A percentile compares a stretch with the other conserved stretches of the same genome.
Conservation (phyloP, 306 rosid species). For the Rosa rugosa region DNA sequence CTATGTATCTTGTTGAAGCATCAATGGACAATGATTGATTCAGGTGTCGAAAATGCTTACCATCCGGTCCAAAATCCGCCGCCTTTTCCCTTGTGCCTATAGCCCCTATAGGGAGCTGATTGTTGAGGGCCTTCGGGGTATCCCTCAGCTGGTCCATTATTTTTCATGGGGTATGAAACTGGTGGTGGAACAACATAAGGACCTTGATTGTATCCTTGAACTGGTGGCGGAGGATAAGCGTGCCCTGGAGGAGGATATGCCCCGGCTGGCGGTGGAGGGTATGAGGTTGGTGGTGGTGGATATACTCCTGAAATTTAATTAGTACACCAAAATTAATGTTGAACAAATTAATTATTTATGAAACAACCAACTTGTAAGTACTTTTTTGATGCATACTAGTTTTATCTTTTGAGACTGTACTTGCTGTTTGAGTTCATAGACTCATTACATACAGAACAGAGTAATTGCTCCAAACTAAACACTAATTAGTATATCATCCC, state of each 20-base stretch:
- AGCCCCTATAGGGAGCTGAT: background rate
- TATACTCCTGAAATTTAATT: conserved; percentile 9
- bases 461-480: background rate
- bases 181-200: conserved; percentile 25
- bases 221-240: background rate
- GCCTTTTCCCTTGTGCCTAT: background rate
- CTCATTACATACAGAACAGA: background rate
- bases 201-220: conserved; percentile 19
- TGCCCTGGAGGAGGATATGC: conserved; percentile 1
- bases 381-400: background rate
- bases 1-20: background rate
- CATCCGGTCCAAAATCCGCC: conserved; percentile 22
- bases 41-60: background rate
- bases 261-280: conserved; percentile 17
- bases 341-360: background rate
- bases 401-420: background rate
- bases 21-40: background rate
- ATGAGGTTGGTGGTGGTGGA: conserved; percentile 20
- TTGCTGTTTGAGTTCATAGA: background rate
- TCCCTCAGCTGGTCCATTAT: conserved; percentile 1
- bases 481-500: background rate
- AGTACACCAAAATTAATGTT: background rate
- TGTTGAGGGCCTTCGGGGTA: conserved; percentile 17
- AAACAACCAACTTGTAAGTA: background rate
- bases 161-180: conserved; percentile 19